Evolutionary conservation across 2,329 filamentous ascomycete species (phyloP).

Genomic region (Zelopaecilomyces penicillatus): DNA sequence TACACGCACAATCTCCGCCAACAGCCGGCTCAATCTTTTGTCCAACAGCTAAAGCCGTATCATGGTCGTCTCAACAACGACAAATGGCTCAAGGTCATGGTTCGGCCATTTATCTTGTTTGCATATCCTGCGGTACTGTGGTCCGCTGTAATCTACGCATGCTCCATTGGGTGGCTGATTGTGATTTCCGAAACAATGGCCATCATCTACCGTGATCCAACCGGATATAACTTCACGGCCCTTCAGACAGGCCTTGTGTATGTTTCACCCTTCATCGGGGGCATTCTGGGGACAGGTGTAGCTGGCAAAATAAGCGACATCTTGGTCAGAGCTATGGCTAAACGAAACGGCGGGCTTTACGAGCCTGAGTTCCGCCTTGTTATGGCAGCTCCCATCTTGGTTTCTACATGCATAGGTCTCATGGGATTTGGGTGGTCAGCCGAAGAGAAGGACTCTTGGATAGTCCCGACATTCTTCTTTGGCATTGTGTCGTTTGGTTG

Average conservation of each 20-base stretch:
- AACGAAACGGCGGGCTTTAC: constrained; percentile 84
- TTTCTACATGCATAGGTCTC: constrained; percentile 74
- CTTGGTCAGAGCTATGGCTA: constrained; percentile 73
- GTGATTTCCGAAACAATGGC: constrained; percentile 84
- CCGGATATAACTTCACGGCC: constrained; percentile 71
- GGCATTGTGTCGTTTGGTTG: constrained; percentile 89
- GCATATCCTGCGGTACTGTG: constrained; percentile 84
- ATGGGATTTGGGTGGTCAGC: constrained; percentile 98
- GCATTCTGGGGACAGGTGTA: constrained; percentile 82
- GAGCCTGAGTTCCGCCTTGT: constrained; percentile 89
- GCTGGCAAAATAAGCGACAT: constrained; percentile 82
- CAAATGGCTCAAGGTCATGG: constrained; percentile 68
- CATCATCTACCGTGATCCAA: constrained; percentile 62
- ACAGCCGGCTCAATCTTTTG: constrained; percentile 60
- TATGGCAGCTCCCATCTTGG: constrained; percentile 72
- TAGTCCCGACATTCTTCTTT: constrained; percentile 89
- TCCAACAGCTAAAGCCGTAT: constrained; percentile 65
- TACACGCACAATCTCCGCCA: constrained; percentile 67
- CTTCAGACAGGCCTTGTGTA: constrained; percentile 81
- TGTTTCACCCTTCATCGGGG: constrained; percentile 81
- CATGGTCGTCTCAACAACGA: constrained; percentile 72
- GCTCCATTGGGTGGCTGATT: constrained; percentile 91
- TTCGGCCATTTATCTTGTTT: constrained; percentile 77
- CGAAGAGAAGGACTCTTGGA: constrained; percentile 66
- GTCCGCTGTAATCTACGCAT: constrained; percentile 76